Conservation (phyloP, 441 rosid genomes). For the Kokia cookei region DNA sequence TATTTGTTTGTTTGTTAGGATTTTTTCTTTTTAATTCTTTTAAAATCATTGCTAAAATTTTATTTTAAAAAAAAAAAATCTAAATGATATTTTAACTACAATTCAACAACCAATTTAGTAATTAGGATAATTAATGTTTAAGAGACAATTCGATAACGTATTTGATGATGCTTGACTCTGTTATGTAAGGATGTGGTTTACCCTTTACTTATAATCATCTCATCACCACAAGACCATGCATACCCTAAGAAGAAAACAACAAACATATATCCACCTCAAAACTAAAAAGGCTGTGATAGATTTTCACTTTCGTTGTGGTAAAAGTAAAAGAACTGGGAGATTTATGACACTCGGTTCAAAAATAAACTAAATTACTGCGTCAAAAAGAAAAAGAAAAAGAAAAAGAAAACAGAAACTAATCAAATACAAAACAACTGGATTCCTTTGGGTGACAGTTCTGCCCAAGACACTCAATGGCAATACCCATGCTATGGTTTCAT, state of each 20-base stretch:
- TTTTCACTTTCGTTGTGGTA: not conserved
- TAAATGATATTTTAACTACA: too few relatives aligned
- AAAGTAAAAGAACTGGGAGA: not conserved
- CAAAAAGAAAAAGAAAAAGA: not conserved
- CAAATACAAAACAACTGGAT: conserved; percentile 40
- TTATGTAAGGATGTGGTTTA: too few relatives aligned
- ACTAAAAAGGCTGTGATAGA: not conserved
- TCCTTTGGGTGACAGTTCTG: conserved; percentile 28
- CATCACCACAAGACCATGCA: not conserved
- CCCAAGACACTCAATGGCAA: conserved; percentile 21
- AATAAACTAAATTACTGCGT: conserved; percentile 26
- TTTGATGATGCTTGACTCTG: too few relatives aligned
- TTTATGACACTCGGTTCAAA: conserved; percentile 10
- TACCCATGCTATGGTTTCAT: conserved; percentile 27
- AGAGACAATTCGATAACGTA: too few relatives aligned
- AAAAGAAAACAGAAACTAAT: conserved; percentile 17
- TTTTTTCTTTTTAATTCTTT: too few relatives aligned
- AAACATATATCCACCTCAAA: not conserved
- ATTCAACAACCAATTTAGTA: too few relatives aligned
- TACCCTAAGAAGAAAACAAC: not conserved
- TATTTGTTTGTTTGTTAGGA: too few relatives aligned
- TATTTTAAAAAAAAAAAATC: too few relatives aligned
- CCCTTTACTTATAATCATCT: too few relatives aligned
- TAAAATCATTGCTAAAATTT: too few relatives aligned
- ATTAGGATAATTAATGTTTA: too few relatives aligned